These are phyloP conservation scores for Cystofilobasidium bisporidii DNA, from an alignment of 768 basidiomycete species.

Conservation along the genomic window DNA sequence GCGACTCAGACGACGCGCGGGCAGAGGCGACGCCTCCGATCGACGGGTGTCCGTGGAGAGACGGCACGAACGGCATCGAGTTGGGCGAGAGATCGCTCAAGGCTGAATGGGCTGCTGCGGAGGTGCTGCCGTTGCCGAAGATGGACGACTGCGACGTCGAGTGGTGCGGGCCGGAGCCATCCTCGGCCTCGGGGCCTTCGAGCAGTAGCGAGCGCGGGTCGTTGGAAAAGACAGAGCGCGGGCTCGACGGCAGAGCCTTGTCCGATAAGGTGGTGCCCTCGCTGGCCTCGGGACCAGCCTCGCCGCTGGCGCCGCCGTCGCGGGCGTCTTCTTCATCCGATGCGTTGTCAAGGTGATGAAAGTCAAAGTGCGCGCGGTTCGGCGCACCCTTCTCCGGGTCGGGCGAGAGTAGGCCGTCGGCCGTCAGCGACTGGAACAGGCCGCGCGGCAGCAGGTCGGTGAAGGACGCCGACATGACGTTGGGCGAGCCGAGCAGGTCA, in stretches of 20 bases:
- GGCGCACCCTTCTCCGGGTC: constrained; percentile 12
- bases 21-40: neutral
- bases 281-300: neutral
- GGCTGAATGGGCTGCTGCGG: neutral
- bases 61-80: constrained; percentile 21
- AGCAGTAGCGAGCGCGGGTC: constrained; percentile 25
- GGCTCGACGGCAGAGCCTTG: constrained; percentile 9
- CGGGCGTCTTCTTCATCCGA: neutral
- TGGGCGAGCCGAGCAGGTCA: constrained; percentile 39
- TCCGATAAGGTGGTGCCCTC: neutral
- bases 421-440: constrained; percentile 38
- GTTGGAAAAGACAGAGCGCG: constrained; percentile 25
- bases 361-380: neutral
- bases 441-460: constrained; percentile 40
- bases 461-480: constrained; percentile 39
- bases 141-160: neutral
- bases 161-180: neutral
- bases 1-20: constrained; percentile 12
- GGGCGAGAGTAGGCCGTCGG: constrained; percentile 27
- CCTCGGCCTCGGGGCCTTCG: constrained; percentile 4
- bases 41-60: neutral
- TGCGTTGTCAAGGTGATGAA: constrained; percentile 2
- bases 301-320: neutral
- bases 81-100: constrained; percentile 15
- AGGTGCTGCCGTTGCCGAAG: neutral